Evolutionary conservation across 352 stramenopile species (phyloP).

Genomic region (Phytophthora litchii): DNA sequence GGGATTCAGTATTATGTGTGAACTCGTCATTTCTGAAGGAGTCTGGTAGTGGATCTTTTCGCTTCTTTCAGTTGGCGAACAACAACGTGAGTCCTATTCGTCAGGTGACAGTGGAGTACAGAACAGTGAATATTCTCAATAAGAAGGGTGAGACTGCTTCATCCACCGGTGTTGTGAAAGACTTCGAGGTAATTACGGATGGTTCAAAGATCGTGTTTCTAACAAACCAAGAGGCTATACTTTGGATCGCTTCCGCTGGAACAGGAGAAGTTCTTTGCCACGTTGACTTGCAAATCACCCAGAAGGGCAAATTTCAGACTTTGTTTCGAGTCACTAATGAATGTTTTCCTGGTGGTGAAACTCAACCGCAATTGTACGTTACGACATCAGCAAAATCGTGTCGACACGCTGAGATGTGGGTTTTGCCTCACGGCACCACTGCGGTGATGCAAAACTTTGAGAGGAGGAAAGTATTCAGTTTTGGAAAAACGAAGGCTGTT

Average conservation of each 20-base stretch:
- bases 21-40: conserved; percentile 34
- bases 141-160: neutral
- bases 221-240: conserved; percentile 1
- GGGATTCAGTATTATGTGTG: conserved; percentile 33
- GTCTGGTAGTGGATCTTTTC: conserved; percentile 24
- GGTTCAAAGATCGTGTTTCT: conserved; percentile 23
- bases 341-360: neutral
- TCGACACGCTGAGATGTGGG: conserved; percentile 21
- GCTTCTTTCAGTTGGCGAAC: conserved; percentile 25
- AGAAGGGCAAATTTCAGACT: conserved; percentile 2
- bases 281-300: conserved; percentile 7
- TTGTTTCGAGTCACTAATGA: conserved; percentile 19
- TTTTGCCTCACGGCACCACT: neutral
- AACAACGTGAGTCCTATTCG: conserved; percentile 23
- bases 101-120: conserved; percentile 13
- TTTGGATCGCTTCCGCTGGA: conserved; percentile 21
- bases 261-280: conserved; percentile 20
- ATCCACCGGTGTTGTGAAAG: conserved; percentile 18
- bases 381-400: conserved; percentile 18
- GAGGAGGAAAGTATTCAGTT: conserved; percentile 8
- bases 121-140: neutral
- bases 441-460: neutral
- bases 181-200: conserved; percentile 17
- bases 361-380: conserved; percentile 18
- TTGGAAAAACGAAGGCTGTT: conserved; percentile 12